Evolutionary conservation across 2,329 filamentous ascomycete species (phyloP), one percentile per base, ranked within the genome.

Genomic region (Aspergillus ruber): DNA sequence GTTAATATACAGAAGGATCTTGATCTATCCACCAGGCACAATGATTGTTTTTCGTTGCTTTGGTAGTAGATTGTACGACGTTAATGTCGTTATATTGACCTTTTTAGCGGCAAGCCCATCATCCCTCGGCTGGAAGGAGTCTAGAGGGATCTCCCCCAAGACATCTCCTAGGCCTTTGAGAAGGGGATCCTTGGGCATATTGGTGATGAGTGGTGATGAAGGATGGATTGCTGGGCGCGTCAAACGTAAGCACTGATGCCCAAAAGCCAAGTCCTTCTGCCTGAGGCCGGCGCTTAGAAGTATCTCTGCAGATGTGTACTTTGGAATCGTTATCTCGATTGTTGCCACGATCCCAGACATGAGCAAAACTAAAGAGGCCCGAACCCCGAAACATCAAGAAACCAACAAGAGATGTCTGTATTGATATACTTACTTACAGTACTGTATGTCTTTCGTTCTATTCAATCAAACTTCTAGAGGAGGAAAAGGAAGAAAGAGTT

Each of bases 351-450:
- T 6, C 25, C 25, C 8, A 9, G 4, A 9, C 25, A 27, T 27
- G 25, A 35, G 29, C 29, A 12, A 33, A 33, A 33, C 13, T 6
- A 10, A 33, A 13, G 21, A 21, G 21, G 29, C 10, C 29, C 20
- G 20, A 20, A 20, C 20, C 20, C 20, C 7, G 4, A 33, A 13
- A 13, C 3, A 33, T n/a, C 13, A 6, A 39, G 43, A 10, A 36
- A 23, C 25, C 25, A 32, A 29, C 42, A n/a, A 38, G 9, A 38
- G 32, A 29, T 18, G 38, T 32, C 15, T 21, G 29, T 20, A 47
- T 20, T 15, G 29, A 36, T 47, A 20, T 29, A 29, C 25, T 41
- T 42, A 47, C 40, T 35, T 35, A 35, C 33, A n/a, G 33, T n/a
- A 35, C 33, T 17, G 36, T 39, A 39, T 12, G 15, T 20, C 17